These are phyloP conservation scores for Kwoniella bestiolae DNA, from an alignment of 768 basidiomycete species.

Conservation along the genomic window DNA sequence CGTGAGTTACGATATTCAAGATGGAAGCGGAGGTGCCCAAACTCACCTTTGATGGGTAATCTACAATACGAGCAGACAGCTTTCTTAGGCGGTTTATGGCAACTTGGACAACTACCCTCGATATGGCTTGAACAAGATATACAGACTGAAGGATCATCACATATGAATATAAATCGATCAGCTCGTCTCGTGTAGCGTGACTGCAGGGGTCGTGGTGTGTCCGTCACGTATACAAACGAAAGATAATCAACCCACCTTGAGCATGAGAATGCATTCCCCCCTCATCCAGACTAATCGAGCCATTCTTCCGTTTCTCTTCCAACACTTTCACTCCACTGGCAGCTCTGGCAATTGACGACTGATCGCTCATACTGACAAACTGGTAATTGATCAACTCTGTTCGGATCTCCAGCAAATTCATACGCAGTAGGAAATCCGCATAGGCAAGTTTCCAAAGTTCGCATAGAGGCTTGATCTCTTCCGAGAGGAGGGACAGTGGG, in stretches of 20 bases:
- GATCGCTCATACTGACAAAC: slow-evolving; percentile 16
- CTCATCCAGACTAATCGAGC: not conserved
- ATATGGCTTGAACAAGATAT: slow-evolving; percentile 22
- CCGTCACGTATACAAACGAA: too few species aligned
- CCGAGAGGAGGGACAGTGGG: slow-evolving; percentile 31
- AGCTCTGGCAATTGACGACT: not conserved
- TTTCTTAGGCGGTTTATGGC: slow-evolving; percentile 21
- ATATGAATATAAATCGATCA: too few species aligned
- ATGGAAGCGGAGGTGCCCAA: not conserved
- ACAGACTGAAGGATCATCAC: slow-evolving; percentile 23
- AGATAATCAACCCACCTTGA: slow-evolving; percentile 11
- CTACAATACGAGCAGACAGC: slow-evolving; percentile 49
- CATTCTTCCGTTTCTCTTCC: not conserved
- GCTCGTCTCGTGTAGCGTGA: too few species aligned
- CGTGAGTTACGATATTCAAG: not conserved
- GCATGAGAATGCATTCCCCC: slow-evolving; percentile 14
- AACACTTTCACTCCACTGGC: slow-evolving; percentile 15
- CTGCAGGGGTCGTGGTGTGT: too few species aligned
- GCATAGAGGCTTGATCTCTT: slow-evolving; percentile 23
- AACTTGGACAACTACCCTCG: slow-evolving; percentile 33
- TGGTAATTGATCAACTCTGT: slow-evolving; percentile 31
- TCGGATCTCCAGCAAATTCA: slow-evolving; percentile 33
- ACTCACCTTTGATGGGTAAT: slow-evolving; percentile 54
- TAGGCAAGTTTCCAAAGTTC: slow-evolving; percentile 47
- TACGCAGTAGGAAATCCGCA: slow-evolving; percentile 50